phyloP scores from a whole-genome alignment of 169 alveolate species.

The Plasmodium yoelii region DNA sequence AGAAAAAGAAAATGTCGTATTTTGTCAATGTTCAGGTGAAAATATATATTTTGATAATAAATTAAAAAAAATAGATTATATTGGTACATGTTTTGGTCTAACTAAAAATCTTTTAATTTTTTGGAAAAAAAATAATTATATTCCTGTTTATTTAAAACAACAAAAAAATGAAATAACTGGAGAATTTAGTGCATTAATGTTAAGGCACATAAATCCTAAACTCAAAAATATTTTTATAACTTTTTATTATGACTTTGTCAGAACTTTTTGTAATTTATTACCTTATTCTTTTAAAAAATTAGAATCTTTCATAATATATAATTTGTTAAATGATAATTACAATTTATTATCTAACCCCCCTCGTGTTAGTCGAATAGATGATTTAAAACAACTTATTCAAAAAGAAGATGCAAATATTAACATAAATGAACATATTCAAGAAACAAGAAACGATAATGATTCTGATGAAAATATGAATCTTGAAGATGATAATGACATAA shows the following conservation, averaged over 20 bases:
- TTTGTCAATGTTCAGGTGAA: constrained; percentile 7
- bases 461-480: constrained; percentile 19
- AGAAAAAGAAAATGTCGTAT: constrained; percentile 28
- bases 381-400: too few relatives aligned
- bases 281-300: constrained; percentile 37
- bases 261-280: constrained; percentile 30
- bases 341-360: not conserved
- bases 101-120: constrained; percentile 93
- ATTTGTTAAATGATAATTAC: constrained; percentile 32
- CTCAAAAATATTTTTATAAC: constrained; percentile 26
- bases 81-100: constrained; percentile 98
- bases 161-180: constrained; percentile 98
- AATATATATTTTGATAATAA: constrained; percentile 81
- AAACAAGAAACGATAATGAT: not conserved
- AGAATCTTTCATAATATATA: constrained; percentile 47
- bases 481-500: not conserved
- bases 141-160: constrained; percentile 95
- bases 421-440: not conserved
- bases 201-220: constrained; percentile 80
- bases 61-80: constrained; percentile 90
- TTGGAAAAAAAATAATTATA: constrained; percentile 94
- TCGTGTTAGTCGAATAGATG: too few relatives aligned
- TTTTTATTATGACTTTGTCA: constrained; percentile 36
- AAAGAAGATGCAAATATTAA: too few relatives aligned
- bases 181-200: constrained; percentile 95